Conservation (phyloP, 192 early-diverging fungal genomes). For the Coemansia sp. region DNA sequence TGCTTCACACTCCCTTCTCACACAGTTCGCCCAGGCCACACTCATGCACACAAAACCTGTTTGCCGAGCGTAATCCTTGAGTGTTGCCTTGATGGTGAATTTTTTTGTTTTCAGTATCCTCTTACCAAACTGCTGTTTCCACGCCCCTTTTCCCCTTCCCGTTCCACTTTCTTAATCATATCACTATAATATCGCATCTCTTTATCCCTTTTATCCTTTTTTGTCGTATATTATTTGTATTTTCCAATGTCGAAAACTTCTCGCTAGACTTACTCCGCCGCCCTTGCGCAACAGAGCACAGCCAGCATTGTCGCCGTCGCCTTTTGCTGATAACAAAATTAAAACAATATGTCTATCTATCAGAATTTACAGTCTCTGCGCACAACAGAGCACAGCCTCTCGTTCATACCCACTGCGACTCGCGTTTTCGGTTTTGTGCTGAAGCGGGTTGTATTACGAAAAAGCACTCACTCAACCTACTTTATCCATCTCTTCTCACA, state of each 20-base stretch:
- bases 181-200: not conserved
- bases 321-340: too few species aligned
- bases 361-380: too few species aligned
- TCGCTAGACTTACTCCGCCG: not conserved
- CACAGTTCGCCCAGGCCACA: not conserved
- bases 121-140: slow-evolving; percentile 26
- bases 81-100: not conserved
- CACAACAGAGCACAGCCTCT: too few species aligned
- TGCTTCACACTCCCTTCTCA: not conserved
- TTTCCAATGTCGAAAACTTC: slow-evolving; percentile 13
- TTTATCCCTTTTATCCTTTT: not conserved
- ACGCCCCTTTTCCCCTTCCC: not conserved
- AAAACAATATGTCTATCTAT: too few species aligned
- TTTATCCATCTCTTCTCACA: not conserved
- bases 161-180: not conserved
- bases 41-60: slow-evolving; percentile 1
- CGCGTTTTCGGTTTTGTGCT: too few species aligned
- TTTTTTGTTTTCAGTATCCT: not conserved
- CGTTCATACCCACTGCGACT: not conserved
- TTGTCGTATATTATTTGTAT: not conserved
- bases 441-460: too few species aligned
- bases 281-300: not conserved
- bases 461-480: not conserved
- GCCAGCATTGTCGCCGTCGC: not conserved
- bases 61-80: not conserved